A percentile compares a stretch with the other conserved stretches of the same genome.
phyloP scores from a whole-genome alignment of 306 rosid genomes.

The Ochetophila trinervis region DNA sequence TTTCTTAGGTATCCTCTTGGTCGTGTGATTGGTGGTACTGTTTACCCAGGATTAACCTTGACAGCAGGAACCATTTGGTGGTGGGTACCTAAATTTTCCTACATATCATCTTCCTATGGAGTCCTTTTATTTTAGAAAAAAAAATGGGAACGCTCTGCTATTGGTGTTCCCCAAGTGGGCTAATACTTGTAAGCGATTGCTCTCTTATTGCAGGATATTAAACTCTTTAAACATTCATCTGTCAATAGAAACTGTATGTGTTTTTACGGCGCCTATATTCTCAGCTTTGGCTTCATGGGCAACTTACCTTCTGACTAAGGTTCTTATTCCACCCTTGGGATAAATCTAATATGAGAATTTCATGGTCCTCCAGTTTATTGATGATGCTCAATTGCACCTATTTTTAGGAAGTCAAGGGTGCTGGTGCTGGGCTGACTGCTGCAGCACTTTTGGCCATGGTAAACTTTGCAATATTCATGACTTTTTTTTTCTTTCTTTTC shows the following conservation, averaged over 20 bases:
- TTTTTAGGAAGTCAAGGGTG: conserved; percentile 88
- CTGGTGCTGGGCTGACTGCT: conserved; percentile 96
- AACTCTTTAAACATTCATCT: conserved; percentile 91
- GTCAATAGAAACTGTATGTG: conserved; percentile 96
- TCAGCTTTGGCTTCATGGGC: conserved; percentile 99
- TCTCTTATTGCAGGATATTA: conserved; percentile 53
- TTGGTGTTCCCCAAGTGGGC: conserved; percentile 11
- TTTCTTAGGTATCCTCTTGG: conserved; percentile 95
- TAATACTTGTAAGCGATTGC: conserved; percentile 21
- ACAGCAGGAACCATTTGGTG: too few species aligned
- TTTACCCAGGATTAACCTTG: conserved; percentile 49
- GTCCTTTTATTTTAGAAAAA: not conserved
- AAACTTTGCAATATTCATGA: conserved; percentile 34
- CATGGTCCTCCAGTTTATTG: conserved; percentile 18
- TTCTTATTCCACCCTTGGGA: conserved; percentile 27
- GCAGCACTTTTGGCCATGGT: conserved; percentile 95
- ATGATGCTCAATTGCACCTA: conserved; percentile 20
- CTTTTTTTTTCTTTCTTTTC: not conserved
- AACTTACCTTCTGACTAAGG: conserved; percentile 84
- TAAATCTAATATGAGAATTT: not conserved
- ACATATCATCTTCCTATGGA: conserved; percentile 5
- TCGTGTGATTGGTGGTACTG: conserved; percentile 97
- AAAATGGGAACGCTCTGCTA: not conserved
- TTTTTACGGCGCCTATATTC: conserved; percentile 93
- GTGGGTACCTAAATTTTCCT: too few species aligned